A percentile compares a stretch with the other conserved stretches of the same genome.
These are phyloP conservation scores for Ogataea allantospora DNA, from an alignment of 805 yeast species.

Conservation along the genomic window DNA sequence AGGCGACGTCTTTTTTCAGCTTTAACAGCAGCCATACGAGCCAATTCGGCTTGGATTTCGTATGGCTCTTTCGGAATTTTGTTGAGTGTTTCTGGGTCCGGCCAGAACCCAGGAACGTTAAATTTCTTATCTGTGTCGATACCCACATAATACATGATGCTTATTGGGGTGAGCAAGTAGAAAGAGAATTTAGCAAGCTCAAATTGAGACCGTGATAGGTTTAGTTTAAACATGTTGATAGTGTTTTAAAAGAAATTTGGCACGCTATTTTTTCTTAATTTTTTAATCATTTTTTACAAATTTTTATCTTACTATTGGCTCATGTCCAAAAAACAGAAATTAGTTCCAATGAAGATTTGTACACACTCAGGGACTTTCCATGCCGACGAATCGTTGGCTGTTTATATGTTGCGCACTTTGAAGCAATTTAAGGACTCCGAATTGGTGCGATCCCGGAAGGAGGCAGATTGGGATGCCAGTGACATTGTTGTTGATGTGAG, in stretches of 20 bases:
- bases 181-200: conserved; percentile 72
- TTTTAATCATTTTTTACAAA: conserved; percentile 7
- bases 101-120: conserved; percentile 94
- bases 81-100: conserved; percentile 89
- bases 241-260: conserved; percentile 3
- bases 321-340: conserved; percentile 27
- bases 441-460: conserved; percentile 80
- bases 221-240: conserved; percentile 19
- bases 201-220: conserved; percentile 47
- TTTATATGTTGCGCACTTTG: conserved; percentile 71
- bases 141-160: conserved; percentile 93
- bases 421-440: conserved; percentile 67
- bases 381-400: conserved; percentile 96
- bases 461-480: conserved; percentile 76
- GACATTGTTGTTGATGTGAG: conserved; percentile 95
- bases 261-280: background rate
- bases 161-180: conserved; percentile 80
- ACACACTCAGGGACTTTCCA: conserved; percentile 94
- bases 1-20: conserved; percentile 68
- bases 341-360: conserved; percentile 56
- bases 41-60: conserved; percentile 88
- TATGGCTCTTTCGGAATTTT: conserved; percentile 91
- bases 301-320: conserved; percentile 9
- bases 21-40: conserved; percentile 77
- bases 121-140: conserved; percentile 84